Evolutionary conservation across 2,329 filamentous ascomycete genomes (phyloP).

Genomic region (Coniella vitis): DNA sequence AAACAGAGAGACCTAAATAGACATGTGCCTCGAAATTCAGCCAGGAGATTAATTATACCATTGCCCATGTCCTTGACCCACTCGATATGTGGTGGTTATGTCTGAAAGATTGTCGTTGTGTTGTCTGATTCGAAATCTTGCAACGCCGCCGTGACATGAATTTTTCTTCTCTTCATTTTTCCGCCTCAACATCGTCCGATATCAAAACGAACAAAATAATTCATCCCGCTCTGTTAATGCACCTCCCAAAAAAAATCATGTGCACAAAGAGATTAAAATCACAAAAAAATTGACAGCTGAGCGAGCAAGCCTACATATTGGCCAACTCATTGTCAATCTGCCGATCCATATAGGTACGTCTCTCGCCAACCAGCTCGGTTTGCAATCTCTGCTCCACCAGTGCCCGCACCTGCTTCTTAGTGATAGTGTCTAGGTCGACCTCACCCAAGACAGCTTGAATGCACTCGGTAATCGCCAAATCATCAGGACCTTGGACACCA

Average conservation of each 20-base stretch:
- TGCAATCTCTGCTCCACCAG: constrained; percentile 91
- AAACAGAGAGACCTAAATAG: background rate
- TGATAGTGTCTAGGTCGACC: constrained; percentile 92
- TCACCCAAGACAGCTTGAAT: constrained; percentile 78
- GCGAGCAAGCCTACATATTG: constrained; percentile 61
- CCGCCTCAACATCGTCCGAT: background rate
- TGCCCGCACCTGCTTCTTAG: constrained; percentile 92
- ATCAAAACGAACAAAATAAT: background rate
- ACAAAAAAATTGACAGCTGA: too few species aligned
- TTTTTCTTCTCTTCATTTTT: background rate
- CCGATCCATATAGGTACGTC: constrained; percentile 80
- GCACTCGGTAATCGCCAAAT: constrained; percentile 73
- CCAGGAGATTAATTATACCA: background rate
- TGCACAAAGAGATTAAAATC: background rate
- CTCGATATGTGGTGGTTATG: constrained; percentile 1
- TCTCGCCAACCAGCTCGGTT: constrained; percentile 79
- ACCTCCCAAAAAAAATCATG: background rate
- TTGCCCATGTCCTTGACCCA: constrained; percentile 1
- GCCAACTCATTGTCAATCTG: constrained; percentile 92
- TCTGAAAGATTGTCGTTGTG: constrained; percentile 3
- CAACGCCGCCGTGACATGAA: constrained; percentile 3
- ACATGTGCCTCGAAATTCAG: background rate
- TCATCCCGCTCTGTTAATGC: background rate
- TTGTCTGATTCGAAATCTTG: background rate
- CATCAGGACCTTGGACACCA: constrained; percentile 58